Evolutionary conservation across 768 basidiomycete genomes (phyloP).

Genomic region (Saitozyma podzolica): DNA sequence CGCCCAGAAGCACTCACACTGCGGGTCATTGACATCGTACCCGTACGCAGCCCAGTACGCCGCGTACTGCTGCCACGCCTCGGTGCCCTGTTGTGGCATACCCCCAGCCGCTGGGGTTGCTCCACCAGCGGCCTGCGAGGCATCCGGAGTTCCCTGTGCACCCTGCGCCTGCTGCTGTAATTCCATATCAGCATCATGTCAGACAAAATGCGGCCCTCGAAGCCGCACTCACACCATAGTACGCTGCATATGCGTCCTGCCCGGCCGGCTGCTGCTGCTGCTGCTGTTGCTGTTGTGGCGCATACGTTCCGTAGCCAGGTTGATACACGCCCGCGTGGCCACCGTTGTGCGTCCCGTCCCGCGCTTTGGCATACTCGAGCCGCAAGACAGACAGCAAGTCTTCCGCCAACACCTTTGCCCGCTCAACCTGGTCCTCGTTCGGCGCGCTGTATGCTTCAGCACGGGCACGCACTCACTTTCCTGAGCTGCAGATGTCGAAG

Average conservation of each 20-base stretch:
- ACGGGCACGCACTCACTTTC: background rate
- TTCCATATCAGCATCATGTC: background rate
- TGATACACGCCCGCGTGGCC: constrained; percentile 38
- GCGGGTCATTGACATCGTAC: constrained; percentile 51
- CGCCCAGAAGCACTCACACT: constrained; percentile 35
- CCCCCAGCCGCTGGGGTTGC: constrained; percentile 28
- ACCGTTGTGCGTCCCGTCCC: constrained; percentile 25
- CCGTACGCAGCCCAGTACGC: constrained; percentile 52
- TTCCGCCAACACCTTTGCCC: constrained; percentile 82
- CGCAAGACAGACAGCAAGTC: constrained; percentile 87
- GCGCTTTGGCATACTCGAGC: constrained; percentile 81
- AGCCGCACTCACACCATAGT: constrained; percentile 35
- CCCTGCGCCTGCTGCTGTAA: constrained; percentile 27
- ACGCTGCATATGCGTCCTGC: constrained; percentile 40
- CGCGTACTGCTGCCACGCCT: constrained; percentile 45
- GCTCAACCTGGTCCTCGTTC: constrained; percentile 79
- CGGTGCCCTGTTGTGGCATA: constrained; percentile 33
- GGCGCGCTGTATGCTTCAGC: constrained; percentile 62
- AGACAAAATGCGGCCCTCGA: too few relatives aligned
- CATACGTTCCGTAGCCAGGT: constrained; percentile 33
- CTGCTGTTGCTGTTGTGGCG: constrained; percentile 1
- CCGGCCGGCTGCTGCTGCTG: constrained; percentile 12
- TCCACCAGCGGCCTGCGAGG: constrained; percentile 9
- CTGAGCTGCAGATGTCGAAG: background rate
- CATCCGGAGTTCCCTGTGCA: constrained; percentile 18